A percentile compares a stretch with the other conserved stretches of the same genome.
These are phyloP conservation scores for Chrysosporium queenslandicum DNA, from an alignment of 2,329 filamentous ascomycete genomes.

Conservation along the genomic window DNA sequence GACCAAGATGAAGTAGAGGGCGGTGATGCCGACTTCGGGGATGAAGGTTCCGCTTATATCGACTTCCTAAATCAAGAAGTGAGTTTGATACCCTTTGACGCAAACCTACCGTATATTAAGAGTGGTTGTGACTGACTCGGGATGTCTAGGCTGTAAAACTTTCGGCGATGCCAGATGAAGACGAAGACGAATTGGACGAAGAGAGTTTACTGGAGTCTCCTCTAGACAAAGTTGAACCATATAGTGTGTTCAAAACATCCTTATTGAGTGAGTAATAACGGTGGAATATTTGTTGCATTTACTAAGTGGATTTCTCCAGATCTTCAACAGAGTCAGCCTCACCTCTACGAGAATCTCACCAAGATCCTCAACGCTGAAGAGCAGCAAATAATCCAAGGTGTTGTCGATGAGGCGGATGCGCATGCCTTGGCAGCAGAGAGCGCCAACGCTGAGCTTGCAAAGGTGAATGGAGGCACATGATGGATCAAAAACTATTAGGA, in stretches of 20 bases:
- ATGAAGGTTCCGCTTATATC: constrained; percentile 87
- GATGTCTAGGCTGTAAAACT: constrained; percentile 65
- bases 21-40: constrained; percentile 58
- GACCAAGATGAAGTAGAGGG: constrained; percentile 54
- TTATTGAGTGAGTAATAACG: constrained; percentile 59
- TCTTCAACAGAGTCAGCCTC: constrained; percentile 82
- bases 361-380: constrained; percentile 70
- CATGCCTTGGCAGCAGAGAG: constrained; percentile 36
- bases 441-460: constrained; percentile 29
- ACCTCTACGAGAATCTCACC: constrained; percentile 73
- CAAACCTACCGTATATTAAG: no score
- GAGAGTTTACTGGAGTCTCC: constrained; percentile 87
- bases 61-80: constrained; percentile 92
- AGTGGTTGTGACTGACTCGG: constrained; percentile 9
- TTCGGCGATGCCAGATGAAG: constrained; percentile 59
- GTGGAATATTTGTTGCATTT: neutral
- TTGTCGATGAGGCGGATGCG: constrained; percentile 60
- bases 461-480: constrained; percentile 15
- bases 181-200: constrained; percentile 86
- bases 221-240: constrained; percentile 90
- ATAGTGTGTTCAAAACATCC: constrained; percentile 73
- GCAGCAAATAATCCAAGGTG: constrained; percentile 66
- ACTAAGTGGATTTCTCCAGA: constrained; percentile 41
- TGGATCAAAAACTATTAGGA: neutral
- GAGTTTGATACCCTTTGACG: constrained; percentile 28